These are phyloP conservation scores for Magnolia changhungtana DNA, from an alignment of 164 flowering plant genomes.

Conservation along the genomic window DNA sequence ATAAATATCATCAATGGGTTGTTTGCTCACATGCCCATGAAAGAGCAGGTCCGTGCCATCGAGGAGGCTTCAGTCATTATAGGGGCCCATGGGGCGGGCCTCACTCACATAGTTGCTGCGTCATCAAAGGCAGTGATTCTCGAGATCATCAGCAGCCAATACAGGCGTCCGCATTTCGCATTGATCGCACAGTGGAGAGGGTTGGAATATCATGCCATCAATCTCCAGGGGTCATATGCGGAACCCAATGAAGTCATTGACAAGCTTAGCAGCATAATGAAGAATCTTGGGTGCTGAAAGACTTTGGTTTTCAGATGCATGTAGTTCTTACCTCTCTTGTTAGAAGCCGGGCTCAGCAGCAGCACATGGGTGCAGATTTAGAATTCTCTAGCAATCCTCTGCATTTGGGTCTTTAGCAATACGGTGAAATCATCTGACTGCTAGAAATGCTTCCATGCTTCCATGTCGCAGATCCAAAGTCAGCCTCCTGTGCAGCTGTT, in stretches of 20 bases:
- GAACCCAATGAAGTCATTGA: conserved; percentile 51
- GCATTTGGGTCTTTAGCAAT: neutral
- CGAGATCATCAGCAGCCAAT: conserved; percentile 78
- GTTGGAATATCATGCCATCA: conserved; percentile 71
- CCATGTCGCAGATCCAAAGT: too few relatives aligned
- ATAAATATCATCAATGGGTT: conserved; percentile 76
- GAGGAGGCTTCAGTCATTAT: conserved; percentile 90
- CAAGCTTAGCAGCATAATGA: conserved; percentile 50
- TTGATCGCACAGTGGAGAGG: conserved; percentile 88
- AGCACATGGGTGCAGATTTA: neutral
- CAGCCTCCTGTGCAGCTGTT: too few relatives aligned
- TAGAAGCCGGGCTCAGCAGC: neutral
- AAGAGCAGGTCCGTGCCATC: conserved; percentile 82
- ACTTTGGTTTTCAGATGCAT: neutral
- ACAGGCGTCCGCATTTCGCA: conserved; percentile 82
- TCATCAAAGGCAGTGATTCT: conserved; percentile 61
- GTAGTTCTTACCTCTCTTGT: neutral
- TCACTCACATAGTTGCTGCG: conserved; percentile 87
- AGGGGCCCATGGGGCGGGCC: conserved; percentile 99
- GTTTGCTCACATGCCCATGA: conserved; percentile 94
- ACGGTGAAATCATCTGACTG: neutral
- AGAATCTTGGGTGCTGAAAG: conserved; percentile 55
- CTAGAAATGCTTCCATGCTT: too few relatives aligned
- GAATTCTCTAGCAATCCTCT: neutral
- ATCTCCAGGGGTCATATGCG: conserved; percentile 68